Evolutionary conservation across 352 stramenopile genomes (phyloP).

Genomic region (Elongisporangium prolatum): DNA sequence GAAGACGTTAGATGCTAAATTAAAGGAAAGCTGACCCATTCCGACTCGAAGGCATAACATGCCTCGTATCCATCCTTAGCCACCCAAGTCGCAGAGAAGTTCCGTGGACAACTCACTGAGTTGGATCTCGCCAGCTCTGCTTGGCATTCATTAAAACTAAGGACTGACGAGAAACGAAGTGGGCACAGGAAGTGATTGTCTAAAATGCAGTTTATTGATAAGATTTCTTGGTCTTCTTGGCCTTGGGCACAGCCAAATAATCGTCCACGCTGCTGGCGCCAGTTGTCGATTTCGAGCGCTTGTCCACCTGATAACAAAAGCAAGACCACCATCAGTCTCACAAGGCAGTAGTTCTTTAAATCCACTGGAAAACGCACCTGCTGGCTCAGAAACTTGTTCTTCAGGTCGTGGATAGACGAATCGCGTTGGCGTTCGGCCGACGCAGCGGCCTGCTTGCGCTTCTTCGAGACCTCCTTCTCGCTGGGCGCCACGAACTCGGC

Average conservation of each 20-base stretch:
- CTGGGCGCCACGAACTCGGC: slow-evolving; percentile 69
- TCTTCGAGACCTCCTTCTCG: slow-evolving; percentile 74
- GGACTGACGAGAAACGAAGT: too few relatives aligned
- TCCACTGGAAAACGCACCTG: slow-evolving; percentile 30
- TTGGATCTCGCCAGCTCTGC: too few relatives aligned
- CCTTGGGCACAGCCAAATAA: slow-evolving; percentile 54
- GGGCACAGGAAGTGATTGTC: too few relatives aligned
- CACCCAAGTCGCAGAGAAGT: too few relatives aligned
- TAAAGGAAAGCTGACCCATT: too few relatives aligned
- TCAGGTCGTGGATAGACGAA: slow-evolving; percentile 61
- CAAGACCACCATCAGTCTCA: background rate
- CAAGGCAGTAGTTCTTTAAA: background rate
- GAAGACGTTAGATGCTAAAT: too few relatives aligned
- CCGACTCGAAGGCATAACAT: too few relatives aligned
- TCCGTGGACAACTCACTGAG: too few relatives aligned
- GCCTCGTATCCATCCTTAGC: too few relatives aligned
- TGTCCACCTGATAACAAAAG: slow-evolving; percentile 25
- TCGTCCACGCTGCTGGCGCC: slow-evolving; percentile 42
- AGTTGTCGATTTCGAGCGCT: slow-evolving; percentile 25
- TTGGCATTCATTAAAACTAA: too few relatives aligned
- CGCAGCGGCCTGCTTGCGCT: slow-evolving; percentile 55
- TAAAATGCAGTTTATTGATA: background rate
- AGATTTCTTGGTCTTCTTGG: slow-evolving; percentile 49
- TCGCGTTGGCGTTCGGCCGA: slow-evolving; percentile 43
- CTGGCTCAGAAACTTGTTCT: slow-evolving; percentile 80